A percentile compares a stretch with the other conserved stretches of the same genome.
Evolutionary conservation across 208 protist species (phyloP).

Genomic region (Angomonas ambiguus): DNA sequence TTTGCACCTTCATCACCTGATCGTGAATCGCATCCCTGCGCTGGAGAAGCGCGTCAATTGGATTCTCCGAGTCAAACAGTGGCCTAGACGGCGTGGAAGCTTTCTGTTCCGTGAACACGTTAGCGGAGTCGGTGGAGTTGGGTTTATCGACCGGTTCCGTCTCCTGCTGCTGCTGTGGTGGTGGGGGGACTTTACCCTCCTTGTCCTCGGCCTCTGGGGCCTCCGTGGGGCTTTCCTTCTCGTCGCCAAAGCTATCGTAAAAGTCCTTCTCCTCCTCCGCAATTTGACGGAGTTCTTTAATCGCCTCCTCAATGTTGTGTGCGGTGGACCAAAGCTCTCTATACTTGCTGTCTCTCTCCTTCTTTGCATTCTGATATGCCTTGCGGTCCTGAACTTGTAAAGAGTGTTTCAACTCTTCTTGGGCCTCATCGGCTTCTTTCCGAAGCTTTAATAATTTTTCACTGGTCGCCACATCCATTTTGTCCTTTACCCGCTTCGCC

Average conservation of each 20-base stretch:
- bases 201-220: not conserved
- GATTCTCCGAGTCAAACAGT: not conserved
- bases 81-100: not conserved
- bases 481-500: conserved; percentile 24
- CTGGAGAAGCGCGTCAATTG: conserved; percentile 21
- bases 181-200: not conserved
- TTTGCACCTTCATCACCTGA: conserved; percentile 27
- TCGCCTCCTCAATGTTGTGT: conserved; percentile 25
- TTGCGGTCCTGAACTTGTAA: conserved; percentile 30
- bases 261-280: conserved; percentile 41
- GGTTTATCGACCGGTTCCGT: not conserved
- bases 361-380: conserved; percentile 31
- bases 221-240: not conserved
- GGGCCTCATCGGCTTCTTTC: conserved; percentile 34
- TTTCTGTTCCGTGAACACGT: not conserved
- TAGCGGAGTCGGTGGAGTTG: not conserved
- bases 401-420: conserved; percentile 34
- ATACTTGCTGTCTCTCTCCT: conserved; percentile 34
- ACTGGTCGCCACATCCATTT: conserved; percentile 41
- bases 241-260: conserved; percentile 10
- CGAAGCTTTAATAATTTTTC: conserved; percentile 21
- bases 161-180: not conserved
- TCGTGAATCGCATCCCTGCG: conserved; percentile 30
- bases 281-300: conserved; percentile 33
- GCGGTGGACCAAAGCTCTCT: conserved; percentile 38